Evolutionary conservation across 2,329 filamentous ascomycete species (phyloP).

Genomic region (Rutstroemia sp.): DNA sequence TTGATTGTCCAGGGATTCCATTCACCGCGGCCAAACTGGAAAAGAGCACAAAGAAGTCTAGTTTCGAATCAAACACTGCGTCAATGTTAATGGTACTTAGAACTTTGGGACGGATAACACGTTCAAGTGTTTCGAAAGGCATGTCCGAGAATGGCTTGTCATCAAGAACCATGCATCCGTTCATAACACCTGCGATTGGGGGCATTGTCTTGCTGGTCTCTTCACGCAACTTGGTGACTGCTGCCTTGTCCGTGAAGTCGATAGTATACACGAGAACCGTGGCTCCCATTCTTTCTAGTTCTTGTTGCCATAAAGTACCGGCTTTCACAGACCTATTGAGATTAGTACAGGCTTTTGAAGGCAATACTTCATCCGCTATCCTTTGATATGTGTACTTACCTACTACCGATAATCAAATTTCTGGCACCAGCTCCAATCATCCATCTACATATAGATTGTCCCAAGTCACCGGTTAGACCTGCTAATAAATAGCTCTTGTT

Average conservation of each 20-base stretch:
- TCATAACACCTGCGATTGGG: conserved; percentile 34
- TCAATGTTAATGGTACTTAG: conserved; percentile 29
- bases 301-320: conserved; percentile 24
- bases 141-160: conserved; percentile 31
- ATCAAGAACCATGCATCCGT: conserved; percentile 36
- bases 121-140: conserved; percentile 21
- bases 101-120: conserved; percentile 31
- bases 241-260: conserved; percentile 11
- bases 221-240: background rate
- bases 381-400: background rate
- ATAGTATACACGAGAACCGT: conserved; percentile 11
- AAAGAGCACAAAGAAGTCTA: conserved; percentile 38
- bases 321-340: conserved; percentile 28
- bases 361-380: background rate
- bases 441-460: conserved; percentile 34
- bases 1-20: conserved; percentile 31
- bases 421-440: conserved; percentile 34
- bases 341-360: background rate
- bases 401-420: conserved; percentile 1
- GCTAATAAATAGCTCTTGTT: conserved; percentile 30
- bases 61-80: conserved; percentile 24
- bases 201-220: conserved; percentile 8
- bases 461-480: conserved; percentile 28
- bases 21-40: conserved; percentile 30
- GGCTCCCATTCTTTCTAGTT: conserved; percentile 10